Percentiles rank a stretch among this genome's conserved stretches.
These are phyloP conservation scores for Coniochaeta sp. DNA, from an alignment of 2,329 filamentous ascomycete species.

Conservation along the genomic window DNA sequence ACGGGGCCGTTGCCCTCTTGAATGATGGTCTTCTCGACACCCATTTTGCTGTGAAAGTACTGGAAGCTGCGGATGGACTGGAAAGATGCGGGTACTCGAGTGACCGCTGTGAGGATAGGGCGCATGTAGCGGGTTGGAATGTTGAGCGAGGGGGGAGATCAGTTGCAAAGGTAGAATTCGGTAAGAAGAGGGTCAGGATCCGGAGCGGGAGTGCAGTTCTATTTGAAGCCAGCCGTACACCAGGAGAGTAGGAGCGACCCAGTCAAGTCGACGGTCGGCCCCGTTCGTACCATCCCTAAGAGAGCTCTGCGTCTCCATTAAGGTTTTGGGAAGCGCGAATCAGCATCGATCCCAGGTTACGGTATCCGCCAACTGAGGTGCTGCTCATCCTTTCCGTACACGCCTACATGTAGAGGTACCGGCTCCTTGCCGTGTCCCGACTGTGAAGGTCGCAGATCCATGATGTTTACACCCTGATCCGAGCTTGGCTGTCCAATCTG, in stretches of 20 bases:
- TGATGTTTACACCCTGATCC: neutral
- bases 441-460: neutral
- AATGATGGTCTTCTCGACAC: conserved; percentile 62
- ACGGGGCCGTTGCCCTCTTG: conserved; percentile 53
- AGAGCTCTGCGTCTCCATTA: neutral
- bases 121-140: neutral
- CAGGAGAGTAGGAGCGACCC: neutral
- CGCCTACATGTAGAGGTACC: too few relatives aligned
- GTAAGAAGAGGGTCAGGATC: neutral
- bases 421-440: neutral
- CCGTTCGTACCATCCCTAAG: neutral
- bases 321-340: neutral
- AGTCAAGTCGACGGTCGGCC: neutral
- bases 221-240: neutral
- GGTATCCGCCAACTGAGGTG: neutral
- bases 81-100: neutral
- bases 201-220: neutral
- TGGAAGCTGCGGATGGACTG: conserved; percentile 1
- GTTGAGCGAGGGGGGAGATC: neutral
- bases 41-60: conserved; percentile 41
- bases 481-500: neutral
- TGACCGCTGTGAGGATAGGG: neutral
- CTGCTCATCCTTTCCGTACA: neutral
- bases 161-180: neutral
- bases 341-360: neutral